Percentiles rank a stretch among this genome's conserved stretches.
phyloP scores from a whole-genome alignment of 192 early-diverging fungal genomes.

The Gryganskiella cystojenkinii region DNA sequence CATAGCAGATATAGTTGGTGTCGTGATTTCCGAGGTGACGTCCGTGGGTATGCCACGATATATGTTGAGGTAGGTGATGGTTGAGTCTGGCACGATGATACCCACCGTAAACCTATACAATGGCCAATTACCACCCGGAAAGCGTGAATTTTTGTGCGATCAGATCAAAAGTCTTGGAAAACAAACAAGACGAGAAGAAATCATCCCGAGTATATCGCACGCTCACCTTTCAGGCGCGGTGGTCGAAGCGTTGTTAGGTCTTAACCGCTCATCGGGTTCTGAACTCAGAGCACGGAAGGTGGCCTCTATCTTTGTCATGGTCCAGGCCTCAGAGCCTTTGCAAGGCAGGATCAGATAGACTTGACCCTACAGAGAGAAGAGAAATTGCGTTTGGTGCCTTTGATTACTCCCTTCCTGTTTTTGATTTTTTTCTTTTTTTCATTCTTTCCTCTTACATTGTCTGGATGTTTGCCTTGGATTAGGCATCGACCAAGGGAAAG shows the following conservation, averaged over 20 bases:
- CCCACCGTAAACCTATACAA: conserved; percentile 30
- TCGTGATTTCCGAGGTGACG: too few relatives aligned
- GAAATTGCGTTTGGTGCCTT: neutral
- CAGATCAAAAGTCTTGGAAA: neutral
- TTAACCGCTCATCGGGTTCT: conserved; percentile 25
- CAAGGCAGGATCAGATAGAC: conserved; percentile 65
- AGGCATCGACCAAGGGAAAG: conserved; percentile 21
- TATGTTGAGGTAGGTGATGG: conserved; percentile 33
- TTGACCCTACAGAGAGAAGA: conserved; percentile 67
- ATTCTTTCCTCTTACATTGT: conserved; percentile 20
- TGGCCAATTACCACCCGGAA: neutral
- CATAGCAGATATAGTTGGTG: too few relatives aligned
- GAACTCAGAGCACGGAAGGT: conserved; percentile 2
- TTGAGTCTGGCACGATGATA: conserved; percentile 26
- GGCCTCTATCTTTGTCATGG: conserved; percentile 19
- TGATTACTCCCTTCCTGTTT: neutral
- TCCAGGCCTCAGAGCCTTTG: conserved; percentile 22
- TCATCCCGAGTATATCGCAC: too few relatives aligned
- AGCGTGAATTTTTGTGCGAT: too few relatives aligned
- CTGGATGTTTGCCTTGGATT: conserved; percentile 32
- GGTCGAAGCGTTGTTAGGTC: neutral
- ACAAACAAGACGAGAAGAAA: neutral
- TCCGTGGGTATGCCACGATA: conserved; percentile 11
- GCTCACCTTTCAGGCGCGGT: conserved; percentile 11
- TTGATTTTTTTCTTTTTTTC: conserved; percentile 64